Percentiles rank a stretch among this genome's conserved stretches.
Conservation (phyloP, 192 early-diverging fungal species). For the Coemansia sp. region DNA sequence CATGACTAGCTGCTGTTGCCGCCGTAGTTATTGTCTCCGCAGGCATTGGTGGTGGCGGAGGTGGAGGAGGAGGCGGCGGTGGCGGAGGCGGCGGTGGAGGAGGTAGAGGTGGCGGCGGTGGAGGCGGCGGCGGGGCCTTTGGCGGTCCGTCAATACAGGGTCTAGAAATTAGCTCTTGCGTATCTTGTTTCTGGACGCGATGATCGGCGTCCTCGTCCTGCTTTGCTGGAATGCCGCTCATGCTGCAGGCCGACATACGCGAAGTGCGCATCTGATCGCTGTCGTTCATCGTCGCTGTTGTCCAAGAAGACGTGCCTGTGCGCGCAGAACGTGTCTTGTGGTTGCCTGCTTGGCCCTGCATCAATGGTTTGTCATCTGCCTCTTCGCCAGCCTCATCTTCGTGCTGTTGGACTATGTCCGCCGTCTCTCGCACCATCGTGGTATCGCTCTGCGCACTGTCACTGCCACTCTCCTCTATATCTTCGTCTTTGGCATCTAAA, state of each 20-base stretch:
- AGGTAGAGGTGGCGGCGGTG: background rate
- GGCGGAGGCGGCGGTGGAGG: slow-evolving; percentile 6
- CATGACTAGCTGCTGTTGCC: background rate
- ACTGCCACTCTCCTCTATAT: background rate
- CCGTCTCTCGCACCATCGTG: background rate
- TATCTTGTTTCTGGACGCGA: background rate
- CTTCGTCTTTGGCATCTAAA: background rate
- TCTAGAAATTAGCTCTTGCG: background rate
- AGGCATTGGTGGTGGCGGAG: background rate
- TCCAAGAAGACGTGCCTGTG: background rate
- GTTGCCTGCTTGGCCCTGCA: slow-evolving; percentile 4
- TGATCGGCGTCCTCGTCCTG: slow-evolving; percentile 3
- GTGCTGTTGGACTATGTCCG: no score
- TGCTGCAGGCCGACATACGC: slow-evolving; percentile 6
- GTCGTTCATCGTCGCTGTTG: no score
- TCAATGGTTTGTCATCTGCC: background rate
- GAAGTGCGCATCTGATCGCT: slow-evolving; percentile 3
- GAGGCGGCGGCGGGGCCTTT: slow-evolving; percentile 4
- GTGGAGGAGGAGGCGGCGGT: background rate
- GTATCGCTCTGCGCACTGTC: slow-evolving; percentile 6
- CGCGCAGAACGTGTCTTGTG: background rate
- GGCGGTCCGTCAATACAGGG: background rate
- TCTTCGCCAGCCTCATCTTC: background rate
- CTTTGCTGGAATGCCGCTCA: background rate
- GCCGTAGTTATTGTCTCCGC: background rate